Base-by-base conservation (phyloP, 2,329 filamentous ascomycete species). In the Colletotrichum eleusines region DNA sequence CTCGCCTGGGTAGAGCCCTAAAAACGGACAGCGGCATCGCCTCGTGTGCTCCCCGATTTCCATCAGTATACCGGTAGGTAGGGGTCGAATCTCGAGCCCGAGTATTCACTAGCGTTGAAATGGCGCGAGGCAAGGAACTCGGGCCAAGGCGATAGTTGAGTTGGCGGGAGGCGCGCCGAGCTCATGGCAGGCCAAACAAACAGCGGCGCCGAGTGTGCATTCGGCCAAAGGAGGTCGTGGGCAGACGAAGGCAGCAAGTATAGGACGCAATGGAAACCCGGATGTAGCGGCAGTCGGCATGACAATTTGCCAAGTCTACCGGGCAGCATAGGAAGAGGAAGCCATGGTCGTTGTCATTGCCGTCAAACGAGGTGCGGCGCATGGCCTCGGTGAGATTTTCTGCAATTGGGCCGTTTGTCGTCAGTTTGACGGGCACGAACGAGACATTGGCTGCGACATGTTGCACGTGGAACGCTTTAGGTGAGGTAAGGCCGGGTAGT, bases 31-130 rank as follows among this genome's bases (percentile, higher is more conserved):
- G 63, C 51, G 63, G 64, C 68, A 61, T 68, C 44, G 11, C 38
- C 63, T 54, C 64, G 68, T 63, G 63, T 71, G 63, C 44, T 46
- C 68, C 63, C 68, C 58, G 42, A 54, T 46, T 48, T 71, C 46
- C 31, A 46, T 42, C 51, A 53, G 58, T 71, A 18, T 28, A 20
- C 50, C 66, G 31, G 51, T 40, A 44, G 51, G 38, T 5, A n/a
- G 7, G 63, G 35, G 57, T 71, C 57, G 58, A 53, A 62, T 67
- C 42, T 51, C n/a, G 11, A 57, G 44, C 12, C 44, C 44, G 18
- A 53, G 63, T 18, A 31, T 26, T 44, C 28, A 46, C 57, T 63
- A 58, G 68, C 57, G 63, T 28, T 68, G 58, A 46, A 23, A 31
- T 26, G 42, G 50, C 50, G 64, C 42, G 20, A 38, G 50, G 42